Percentiles rank a stretch among this genome's conserved stretches.
phyloP scores from a whole-genome alignment of 441 rosid species.

The Populus hybrid region DNA sequence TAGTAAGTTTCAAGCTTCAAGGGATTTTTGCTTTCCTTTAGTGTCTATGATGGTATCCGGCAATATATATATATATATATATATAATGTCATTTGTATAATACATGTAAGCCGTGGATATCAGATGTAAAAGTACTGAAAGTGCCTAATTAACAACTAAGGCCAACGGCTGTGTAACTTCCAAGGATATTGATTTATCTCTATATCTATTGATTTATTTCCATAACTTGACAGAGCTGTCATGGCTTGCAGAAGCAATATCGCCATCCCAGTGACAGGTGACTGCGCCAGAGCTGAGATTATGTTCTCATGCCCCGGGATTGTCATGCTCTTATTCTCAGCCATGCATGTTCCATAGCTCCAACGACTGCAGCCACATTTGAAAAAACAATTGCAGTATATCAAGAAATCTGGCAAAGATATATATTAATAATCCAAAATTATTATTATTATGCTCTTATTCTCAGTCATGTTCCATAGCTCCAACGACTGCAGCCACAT shows the following conservation, averaged over 20 bases:
- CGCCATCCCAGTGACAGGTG: conserved; percentile 41
- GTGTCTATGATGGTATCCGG: not conserved
- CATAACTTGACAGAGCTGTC: conserved; percentile 63
- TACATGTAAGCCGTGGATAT: not conserved
- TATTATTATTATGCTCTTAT: not conserved
- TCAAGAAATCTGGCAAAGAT: too few relatives aligned
- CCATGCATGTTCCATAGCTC: conserved; percentile 30
- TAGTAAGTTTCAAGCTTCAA: not conserved
- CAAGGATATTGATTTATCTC: not conserved
- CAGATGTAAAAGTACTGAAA: not conserved
- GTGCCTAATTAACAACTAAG: not conserved
- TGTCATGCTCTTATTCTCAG: conserved; percentile 28
- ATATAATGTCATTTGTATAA: not conserved
- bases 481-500: too few relatives aligned
- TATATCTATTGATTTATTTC: conserved; percentile 33
- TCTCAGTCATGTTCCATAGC: conserved; percentile 20
- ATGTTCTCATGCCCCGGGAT: conserved; percentile 52
- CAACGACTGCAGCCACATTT: conserved; percentile 43
- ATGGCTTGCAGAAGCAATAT: conserved; percentile 66
- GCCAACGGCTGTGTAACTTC: not conserved
- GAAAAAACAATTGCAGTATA: not conserved
- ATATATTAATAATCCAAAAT: too few relatives aligned
- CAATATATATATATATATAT: too few relatives aligned
- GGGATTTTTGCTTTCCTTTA: not conserved
- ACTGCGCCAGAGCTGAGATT: conserved; percentile 55